These are phyloP conservation scores for Zasmidium citrigriseum DNA, from an alignment of 2,329 filamentous ascomycete genomes.

Conservation along the genomic window DNA sequence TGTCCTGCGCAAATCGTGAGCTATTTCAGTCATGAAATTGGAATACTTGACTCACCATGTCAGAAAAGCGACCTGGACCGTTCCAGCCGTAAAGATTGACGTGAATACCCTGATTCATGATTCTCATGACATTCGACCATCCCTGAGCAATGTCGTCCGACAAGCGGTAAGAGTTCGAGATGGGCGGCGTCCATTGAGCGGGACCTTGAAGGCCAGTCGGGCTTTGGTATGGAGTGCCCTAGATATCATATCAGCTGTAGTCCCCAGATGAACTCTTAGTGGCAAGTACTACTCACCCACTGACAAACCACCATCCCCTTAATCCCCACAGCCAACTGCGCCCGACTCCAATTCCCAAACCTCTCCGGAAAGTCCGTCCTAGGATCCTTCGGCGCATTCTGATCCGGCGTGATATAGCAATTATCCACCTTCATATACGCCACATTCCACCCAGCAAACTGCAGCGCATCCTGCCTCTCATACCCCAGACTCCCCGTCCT, in stretches of 20 bases:
- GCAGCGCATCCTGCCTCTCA: slow-evolving; percentile 29
- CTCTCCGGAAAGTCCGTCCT: slow-evolving; percentile 31
- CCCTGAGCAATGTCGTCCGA: slow-evolving; percentile 33
- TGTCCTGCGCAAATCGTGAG: slow-evolving; percentile 10
- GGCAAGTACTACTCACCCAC: background rate
- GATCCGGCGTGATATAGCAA: slow-evolving; percentile 29
- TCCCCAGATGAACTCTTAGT: background rate
- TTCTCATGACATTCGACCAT: slow-evolving; percentile 33
- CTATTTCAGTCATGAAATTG: background rate
- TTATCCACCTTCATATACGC: slow-evolving; percentile 36
- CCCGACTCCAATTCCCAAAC: slow-evolving; percentile 27
- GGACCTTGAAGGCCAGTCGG: slow-evolving; percentile 31
- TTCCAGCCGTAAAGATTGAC: slow-evolving; percentile 28
- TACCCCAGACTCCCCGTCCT: slow-evolving; percentile 24
- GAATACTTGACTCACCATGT: slow-evolving; percentile 20
- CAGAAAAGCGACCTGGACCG: slow-evolving; percentile 30
- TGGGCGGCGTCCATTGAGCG: slow-evolving; percentile 31
- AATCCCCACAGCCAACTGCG: slow-evolving; percentile 32
- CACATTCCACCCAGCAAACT: slow-evolving; percentile 31
- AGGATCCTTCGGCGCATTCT: slow-evolving; percentile 32
- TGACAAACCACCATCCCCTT: slow-evolving; percentile 28
- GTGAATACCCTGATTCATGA: slow-evolving; percentile 33
- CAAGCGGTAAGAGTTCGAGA: slow-evolving; percentile 34
- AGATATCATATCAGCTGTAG: slow-evolving; percentile 18
- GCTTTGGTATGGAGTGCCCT: slow-evolving; percentile 31